Evolutionary conservation across 169 alveolate species (phyloP), one percentile per base, ranked within the genome.

Genomic region (Cytauxzoon felis): DNA sequence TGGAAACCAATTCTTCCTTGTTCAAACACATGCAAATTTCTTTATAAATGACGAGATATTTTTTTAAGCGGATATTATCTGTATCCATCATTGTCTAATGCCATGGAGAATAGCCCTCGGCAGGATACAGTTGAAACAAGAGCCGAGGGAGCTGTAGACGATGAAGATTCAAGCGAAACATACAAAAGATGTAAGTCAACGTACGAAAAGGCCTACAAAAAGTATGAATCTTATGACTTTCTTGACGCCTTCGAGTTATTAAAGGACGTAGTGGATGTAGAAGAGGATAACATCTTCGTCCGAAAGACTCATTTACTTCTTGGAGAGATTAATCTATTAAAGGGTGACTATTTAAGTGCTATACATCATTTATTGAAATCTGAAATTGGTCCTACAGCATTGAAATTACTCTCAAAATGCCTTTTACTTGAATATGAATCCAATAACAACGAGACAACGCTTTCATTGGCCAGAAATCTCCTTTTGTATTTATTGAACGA

Each of bases 161-260:
- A n/a, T n/a, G n/a, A n/a, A n/a, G n/a, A n/a, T n/a, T n/a, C n/a
- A n/a, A n/a, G n/a, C n/a, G n/a, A n/a, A n/a, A n/a, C n/a, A n/a
- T n/a, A n/a, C n/a, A n/a, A n/a, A n/a, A n/a, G n/a, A n/a, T n/a
- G n/a, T n/a, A n/a, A n/a, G n/a, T n/a, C n/a, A n/a, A n/a, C n/a
- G n/a, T n/a, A n/a, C 13, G 45, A 38, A n/a, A 40, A 41, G 3
- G 66, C 62, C 3, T 16, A 27, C n/a, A 1, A 26, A 23, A 41
- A 33, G 42, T 56, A 56, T 23, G 42, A 56, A 24, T 1, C 66
- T 56, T 23, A 40, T 52, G 42, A 56, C 66, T 56, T 27, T 41
- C 26, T 40, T 16, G 32, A 56, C 18, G 24, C 66, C 23, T 23
- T 16, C 7, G 16, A 40, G 32, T 24, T 40, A 5, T 56, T 56